A percentile compares a stretch with the other conserved stretches of the same genome.
Conservation (phyloP, 2,329 filamentous ascomycete species). For the Aspergillus phoenicis region DNA sequence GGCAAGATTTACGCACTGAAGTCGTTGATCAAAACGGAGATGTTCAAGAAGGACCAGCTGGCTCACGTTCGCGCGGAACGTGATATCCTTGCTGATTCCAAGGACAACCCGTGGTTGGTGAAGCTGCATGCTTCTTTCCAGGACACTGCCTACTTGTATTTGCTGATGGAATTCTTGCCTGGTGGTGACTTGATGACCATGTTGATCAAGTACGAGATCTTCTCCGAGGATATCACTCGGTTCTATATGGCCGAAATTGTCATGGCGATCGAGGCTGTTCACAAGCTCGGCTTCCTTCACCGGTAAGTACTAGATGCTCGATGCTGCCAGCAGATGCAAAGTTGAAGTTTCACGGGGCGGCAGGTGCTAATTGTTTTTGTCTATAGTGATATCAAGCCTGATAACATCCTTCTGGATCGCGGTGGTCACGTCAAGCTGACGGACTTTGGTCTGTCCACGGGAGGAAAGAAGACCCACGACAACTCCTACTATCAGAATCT, state of each 20-base stretch:
- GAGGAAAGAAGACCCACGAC: slow-evolving; percentile 96
- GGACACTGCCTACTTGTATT: slow-evolving; percentile 92
- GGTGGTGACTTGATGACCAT: slow-evolving; percentile 99
- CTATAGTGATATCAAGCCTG: slow-evolving; percentile 92
- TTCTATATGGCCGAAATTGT: slow-evolving; percentile 99
- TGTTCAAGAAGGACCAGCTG: slow-evolving; percentile 99
- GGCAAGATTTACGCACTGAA: slow-evolving; percentile 98
- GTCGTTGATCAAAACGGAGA: slow-evolving; percentile 96
- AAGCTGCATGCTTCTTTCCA: slow-evolving; percentile 99
- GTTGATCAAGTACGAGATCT: slow-evolving; percentile 99
- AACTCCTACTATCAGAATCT: slow-evolving; percentile 98
- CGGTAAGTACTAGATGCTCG: slow-evolving; percentile 63
- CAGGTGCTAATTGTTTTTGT: slow-evolving; percentile 2
- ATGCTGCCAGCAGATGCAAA: not conserved
- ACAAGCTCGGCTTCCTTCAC: slow-evolving; percentile 97
- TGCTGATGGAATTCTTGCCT: slow-evolving; percentile 98
- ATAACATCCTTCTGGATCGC: slow-evolving; percentile 94
- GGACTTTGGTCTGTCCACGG: slow-evolving; percentile 95
- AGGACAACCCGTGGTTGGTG: slow-evolving; percentile 98
- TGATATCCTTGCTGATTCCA: slow-evolving; percentile 93
- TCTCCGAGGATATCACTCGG: slow-evolving; percentile 95
- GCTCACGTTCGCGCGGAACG: slow-evolving; percentile 96
- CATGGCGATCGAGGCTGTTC: slow-evolving; percentile 96
- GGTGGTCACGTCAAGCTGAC: slow-evolving; percentile 98
- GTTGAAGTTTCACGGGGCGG: not conserved